phyloP scores from a whole-genome alignment of 495 filamentous ascomycete species.

The Lophium mytilinum region DNA sequence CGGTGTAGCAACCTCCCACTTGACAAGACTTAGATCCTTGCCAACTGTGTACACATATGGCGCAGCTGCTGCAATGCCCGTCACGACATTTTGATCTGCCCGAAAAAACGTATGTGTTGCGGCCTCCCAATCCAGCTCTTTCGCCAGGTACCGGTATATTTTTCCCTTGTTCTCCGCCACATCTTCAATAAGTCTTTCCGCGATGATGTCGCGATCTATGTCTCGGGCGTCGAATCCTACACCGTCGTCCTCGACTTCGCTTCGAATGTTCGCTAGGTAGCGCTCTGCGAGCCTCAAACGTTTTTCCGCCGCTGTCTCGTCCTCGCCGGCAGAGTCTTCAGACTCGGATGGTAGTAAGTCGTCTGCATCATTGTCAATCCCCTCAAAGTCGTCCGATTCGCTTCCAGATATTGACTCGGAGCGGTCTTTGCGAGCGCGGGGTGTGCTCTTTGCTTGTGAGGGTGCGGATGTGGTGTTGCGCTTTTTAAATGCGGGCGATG shows the following conservation, averaged over 20 bases:
- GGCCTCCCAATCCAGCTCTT: slow-evolving; percentile 53
- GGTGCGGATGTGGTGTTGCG: slow-evolving; percentile 16
- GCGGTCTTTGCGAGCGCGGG: slow-evolving; percentile 21
- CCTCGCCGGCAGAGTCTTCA: slow-evolving; percentile 50
- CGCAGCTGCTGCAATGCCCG: slow-evolving; percentile 65
- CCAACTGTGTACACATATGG: slow-evolving; percentile 79
- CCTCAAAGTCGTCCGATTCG: slow-evolving; percentile 48
- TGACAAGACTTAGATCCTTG: slow-evolving; percentile 75
- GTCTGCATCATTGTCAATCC: slow-evolving; percentile 25
- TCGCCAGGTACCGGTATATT: slow-evolving; percentile 69
- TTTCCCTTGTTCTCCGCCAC: slow-evolving; percentile 90
- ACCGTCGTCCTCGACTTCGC: slow-evolving; percentile 61
- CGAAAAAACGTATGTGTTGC: slow-evolving; percentile 64
- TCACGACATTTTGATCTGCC: slow-evolving; percentile 67
- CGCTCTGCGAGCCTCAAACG: slow-evolving; percentile 82
- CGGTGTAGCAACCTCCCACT: slow-evolving; percentile 66
- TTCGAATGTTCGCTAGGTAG: slow-evolving; percentile 80
- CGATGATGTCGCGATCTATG: slow-evolving; percentile 85
- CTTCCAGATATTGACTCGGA: slow-evolving; percentile 76
- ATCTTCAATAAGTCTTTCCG: slow-evolving; percentile 81
- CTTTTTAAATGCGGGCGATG: slow-evolving; percentile 17
- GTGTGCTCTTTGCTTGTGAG: slow-evolving; percentile 4
- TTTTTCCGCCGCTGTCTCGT: slow-evolving; percentile 82
- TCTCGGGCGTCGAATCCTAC: slow-evolving; percentile 86
- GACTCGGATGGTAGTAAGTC: slow-evolving; percentile 37